Evolutionary conservation across 148 eudicot species (phyloP), one percentile per base, ranked within the genome.

Genomic region (Talinum fruticosum): DNA sequence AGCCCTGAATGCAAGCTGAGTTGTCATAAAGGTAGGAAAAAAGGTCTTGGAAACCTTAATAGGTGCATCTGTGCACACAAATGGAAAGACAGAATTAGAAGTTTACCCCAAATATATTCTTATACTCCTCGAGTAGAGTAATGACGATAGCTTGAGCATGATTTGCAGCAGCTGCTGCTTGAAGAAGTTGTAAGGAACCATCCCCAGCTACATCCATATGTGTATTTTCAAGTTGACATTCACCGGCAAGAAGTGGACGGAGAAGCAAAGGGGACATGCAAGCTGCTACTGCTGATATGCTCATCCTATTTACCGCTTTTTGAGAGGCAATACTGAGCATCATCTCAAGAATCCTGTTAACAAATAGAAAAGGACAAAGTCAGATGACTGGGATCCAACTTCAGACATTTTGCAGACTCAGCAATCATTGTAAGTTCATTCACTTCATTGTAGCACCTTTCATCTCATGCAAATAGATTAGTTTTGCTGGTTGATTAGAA

Each of bases 121-220:
- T 91, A 65, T 93, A 96, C 76, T 96, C 99, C 72, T 96, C 99
- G 16, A 96, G 87, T 75, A 96, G 84, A 57, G 92, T 90, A 76
- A 93, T 89, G 38, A 83, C 82, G 65, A 96, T 96, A 78, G 99
- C 97, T 81, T 96, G 99, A 83, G 99, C 99, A 88, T 96, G 97
- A 87, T 96, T 96, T 76, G 99, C 99, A 68, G 99, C 99, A 30
- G 99, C 99, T 57, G 99, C 99, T 74, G 99, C 99, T 90, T 96
- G 99, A 86, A 96, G 67, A 82, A 96, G 99, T 85, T 96, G 97
- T 71, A 88, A 66, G 79, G 97, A 96, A 75, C 93, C 89, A 83
- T 96, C 99, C 65, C 95, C 97, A 75, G 91, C 97, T 57, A 96
- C 86, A 86, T 90, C 94, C 83, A 93, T 85, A 77, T 88, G 88